Base-by-base conservation (phyloP, 2,329 filamentous ascomycete genomes). In the Colletotrichum graminicola region DNA sequence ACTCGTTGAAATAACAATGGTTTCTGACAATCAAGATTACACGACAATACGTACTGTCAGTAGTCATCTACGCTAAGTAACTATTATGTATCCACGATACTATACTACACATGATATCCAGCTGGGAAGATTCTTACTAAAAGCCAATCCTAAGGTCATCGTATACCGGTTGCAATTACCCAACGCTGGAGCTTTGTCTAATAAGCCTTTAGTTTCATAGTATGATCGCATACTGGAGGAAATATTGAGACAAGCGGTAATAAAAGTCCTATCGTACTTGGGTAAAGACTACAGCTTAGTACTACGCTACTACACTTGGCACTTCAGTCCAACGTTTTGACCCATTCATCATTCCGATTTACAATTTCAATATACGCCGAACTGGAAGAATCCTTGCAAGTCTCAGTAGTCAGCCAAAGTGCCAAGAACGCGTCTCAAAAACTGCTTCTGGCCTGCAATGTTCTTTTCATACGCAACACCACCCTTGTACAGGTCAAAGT, bases 381-480 rank as follows among this genome's bases (percentile, higher is more conserved):
- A 32, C 14, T 21, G 7, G 26, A 32, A 18, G 7, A 5, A 3
- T 2, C 18, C 10, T 21, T 6, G 16, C 14, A 32, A 32, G 26
- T 26, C 41, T 11, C 3, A 2, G 5, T 32, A 0, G 10, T 47
- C 45, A 4, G 7, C 3, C 8, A 16, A 1, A 12, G 10, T 7
- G 5, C 36, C 12, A 12, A 70, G 41, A 18, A 70, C 32, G 5
- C 67, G 67, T 34, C 56, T 60, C 43, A 70, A 43, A 34, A 70
- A 70, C 0, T 61, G 29, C 7, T 66, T 66, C 11, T 70, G 67
- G 4, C 67, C 67, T 23, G 59, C 23, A 3, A 66, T 26, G 21
- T 67, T 70, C 21, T 70, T 70, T 1, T 70, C 67, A 16, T 61
- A 70, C 32, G 67, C 65, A 3, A 66, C 23, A 0, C 67, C 67